Evolutionary conservation across 352 stramenopile genomes (phyloP).

Genomic region (Globisporangium parvum): DNA sequence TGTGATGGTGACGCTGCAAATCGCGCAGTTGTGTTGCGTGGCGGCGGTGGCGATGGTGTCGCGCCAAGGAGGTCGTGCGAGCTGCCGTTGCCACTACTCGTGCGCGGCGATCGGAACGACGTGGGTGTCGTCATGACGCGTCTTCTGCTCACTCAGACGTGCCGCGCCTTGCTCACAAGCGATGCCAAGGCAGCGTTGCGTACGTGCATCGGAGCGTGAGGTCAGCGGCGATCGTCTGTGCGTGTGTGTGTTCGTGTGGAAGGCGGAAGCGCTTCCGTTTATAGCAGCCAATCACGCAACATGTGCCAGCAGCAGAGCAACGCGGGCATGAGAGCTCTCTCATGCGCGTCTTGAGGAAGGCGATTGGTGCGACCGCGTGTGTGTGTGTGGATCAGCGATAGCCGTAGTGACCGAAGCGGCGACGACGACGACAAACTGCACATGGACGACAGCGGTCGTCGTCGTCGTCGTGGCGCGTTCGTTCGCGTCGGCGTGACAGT

Average conservation of each 20-base stretch:
- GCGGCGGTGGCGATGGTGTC: slow-evolving; percentile 3
- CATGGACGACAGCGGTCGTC: no score
- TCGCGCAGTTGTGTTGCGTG: neutral
- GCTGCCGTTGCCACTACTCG: neutral
- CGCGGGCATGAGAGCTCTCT: no score
- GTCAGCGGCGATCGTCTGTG: neutral
- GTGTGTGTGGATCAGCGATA: no score
- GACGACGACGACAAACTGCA: no score
- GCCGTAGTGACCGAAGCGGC: no score
- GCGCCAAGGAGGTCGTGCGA: neutral
- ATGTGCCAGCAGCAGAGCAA: no score
- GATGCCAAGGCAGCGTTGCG: neutral
- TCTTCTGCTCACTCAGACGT: neutral
- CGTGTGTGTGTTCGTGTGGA: neutral
- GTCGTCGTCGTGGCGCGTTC: neutral
- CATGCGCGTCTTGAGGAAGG: no score
- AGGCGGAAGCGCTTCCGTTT: no score
- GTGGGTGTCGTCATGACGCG: neutral
- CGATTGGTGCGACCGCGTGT: no score
- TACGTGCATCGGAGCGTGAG: neutral
- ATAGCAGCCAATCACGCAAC: no score
- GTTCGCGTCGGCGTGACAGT: neutral
- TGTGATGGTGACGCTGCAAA: neutral
- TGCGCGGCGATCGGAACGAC: neutral
- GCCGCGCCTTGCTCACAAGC: no score